phyloP scores from a whole-genome alignment of 179 eudicot species.

The Dionaea muscipula region DNA sequence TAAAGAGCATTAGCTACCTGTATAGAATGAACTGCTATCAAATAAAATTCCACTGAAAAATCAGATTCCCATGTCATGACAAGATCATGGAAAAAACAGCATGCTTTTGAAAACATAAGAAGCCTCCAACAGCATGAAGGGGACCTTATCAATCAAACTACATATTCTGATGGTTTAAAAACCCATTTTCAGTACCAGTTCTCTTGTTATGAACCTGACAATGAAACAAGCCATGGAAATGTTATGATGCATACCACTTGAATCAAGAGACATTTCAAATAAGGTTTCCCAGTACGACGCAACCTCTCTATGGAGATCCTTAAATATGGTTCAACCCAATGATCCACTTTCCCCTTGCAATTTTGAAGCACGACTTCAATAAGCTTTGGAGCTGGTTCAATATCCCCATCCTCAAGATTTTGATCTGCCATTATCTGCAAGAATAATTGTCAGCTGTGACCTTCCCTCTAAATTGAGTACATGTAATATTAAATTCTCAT shows the following conservation, averaged over 20 bases:
- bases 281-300: conserved; percentile 62
- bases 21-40: conserved; percentile 7
- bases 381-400: conserved; percentile 98
- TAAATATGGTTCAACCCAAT: conserved; percentile 91
- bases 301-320: conserved; percentile 68
- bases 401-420: conserved; percentile 88
- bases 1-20: conserved; percentile 93
- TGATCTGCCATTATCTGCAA: conserved; percentile 75
- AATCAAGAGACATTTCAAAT: conserved; percentile 67
- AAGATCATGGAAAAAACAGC: background rate
- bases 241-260: conserved; percentile 59
- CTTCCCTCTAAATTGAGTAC: no score
- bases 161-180: background rate
- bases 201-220: no score
- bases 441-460: background rate
- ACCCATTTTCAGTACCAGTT: background rate
- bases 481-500: background rate
- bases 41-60: background rate
- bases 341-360: conserved; percentile 93
- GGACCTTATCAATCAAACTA: no score
- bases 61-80: background rate
- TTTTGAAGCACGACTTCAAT: conserved; percentile 85
- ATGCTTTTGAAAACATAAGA: no score
- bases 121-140: no score
- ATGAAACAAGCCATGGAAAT: background rate